A percentile compares a stretch with the other conserved stretches of the same genome.
phyloP scores from a whole-genome alignment of 2,329 filamentous ascomycete genomes.

The Penicillium hordei region DNA sequence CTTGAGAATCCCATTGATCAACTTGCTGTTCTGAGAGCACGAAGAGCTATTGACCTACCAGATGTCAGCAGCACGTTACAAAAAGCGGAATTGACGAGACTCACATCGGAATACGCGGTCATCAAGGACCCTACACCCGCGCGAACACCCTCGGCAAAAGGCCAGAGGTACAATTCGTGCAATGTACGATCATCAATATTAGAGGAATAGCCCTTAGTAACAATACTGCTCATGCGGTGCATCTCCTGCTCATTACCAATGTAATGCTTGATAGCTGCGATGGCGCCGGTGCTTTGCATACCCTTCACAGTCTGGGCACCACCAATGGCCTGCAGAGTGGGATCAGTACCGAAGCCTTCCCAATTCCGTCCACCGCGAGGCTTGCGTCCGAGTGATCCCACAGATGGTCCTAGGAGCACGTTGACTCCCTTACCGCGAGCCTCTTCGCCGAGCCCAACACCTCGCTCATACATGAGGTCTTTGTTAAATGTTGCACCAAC shows the following conservation, averaged over 20 bases:
- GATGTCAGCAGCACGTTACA: neutral
- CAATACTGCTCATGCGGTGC: conserved; percentile 50
- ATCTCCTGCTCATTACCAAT: conserved; percentile 52
- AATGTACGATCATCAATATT: conserved; percentile 54
- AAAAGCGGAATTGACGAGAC: neutral
- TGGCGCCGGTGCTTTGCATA: conserved; percentile 57
- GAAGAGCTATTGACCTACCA: conserved; percentile 63
- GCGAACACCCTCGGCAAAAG: conserved; percentile 51
- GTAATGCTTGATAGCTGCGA: conserved; percentile 59
- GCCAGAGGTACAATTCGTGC: conserved; percentile 50
- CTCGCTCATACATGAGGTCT: conserved; percentile 66
- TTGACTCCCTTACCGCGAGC: conserved; percentile 72
- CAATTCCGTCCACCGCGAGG: conserved; percentile 71
- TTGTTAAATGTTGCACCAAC: conserved; percentile 74
- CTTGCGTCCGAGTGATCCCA: conserved; percentile 71
- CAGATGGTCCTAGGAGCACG: conserved; percentile 67
- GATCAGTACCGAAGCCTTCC: conserved; percentile 73
- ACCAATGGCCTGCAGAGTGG: conserved; percentile 59
- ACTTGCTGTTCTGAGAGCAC: conserved; percentile 66
- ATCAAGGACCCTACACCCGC: conserved; percentile 51
- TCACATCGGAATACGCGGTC: conserved; percentile 46
- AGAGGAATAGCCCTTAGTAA: conserved; percentile 44
- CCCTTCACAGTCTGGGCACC: conserved; percentile 56
- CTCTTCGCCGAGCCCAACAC: conserved; percentile 67
- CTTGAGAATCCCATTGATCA: conserved; percentile 69